These are phyloP conservation scores for Cercospora citrullina DNA, from an alignment of 2,329 filamentous ascomycete species.

Conservation along the genomic window DNA sequence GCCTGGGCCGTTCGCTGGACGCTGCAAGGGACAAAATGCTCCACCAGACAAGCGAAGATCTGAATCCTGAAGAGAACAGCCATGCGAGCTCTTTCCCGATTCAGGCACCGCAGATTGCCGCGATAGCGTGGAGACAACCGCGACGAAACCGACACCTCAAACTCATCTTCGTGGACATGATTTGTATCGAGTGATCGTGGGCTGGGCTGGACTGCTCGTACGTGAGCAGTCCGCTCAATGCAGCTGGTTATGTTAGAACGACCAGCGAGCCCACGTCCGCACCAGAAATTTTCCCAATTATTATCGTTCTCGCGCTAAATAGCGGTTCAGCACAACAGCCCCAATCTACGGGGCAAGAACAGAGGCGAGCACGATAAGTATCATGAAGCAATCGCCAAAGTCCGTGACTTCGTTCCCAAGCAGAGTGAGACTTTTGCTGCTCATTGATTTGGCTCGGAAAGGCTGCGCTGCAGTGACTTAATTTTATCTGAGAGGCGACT, in stretches of 20 bases:
- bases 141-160: neutral
- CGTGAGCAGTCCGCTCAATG: neutral
- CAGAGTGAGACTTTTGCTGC: neutral
- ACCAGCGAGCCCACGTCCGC: neutral
- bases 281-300: neutral
- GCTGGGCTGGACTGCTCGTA: neutral
- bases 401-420: neutral
- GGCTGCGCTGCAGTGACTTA: neutral
- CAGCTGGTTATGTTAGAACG: neutral
- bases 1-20: neutral
- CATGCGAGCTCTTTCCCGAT: neutral
- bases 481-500: neutral
- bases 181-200: neutral
- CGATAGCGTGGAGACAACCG: neutral
- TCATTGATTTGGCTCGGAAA: neutral
- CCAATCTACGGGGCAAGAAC: neutral
- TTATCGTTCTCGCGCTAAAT: neutral
- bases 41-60: neutral
- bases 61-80: neutral
- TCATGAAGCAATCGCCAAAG: neutral
- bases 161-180: neutral
- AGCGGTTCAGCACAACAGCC: neutral
- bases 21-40: neutral
- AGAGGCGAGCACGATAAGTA: neutral
- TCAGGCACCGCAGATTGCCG: neutral